These are phyloP conservation scores for Hanseniaspora mollemarum DNA, from an alignment of 805 yeast species.

Conservation along the genomic window DNA sequence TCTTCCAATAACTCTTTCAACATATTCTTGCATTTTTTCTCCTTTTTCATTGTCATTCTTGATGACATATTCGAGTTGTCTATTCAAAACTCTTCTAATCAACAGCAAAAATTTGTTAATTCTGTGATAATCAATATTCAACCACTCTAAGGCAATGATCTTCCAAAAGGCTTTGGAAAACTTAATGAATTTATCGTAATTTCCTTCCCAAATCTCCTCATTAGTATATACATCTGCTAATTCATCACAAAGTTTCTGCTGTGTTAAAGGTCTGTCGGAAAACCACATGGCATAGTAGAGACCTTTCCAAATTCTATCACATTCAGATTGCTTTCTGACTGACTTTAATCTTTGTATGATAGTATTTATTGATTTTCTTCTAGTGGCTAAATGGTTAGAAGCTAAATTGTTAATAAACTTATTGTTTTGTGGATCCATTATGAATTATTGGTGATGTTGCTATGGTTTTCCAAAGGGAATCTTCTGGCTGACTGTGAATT, in stretches of 20 bases:
- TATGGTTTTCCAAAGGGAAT: background rate
- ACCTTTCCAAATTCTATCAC: slow-evolving; percentile 92
- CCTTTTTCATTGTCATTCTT: slow-evolving; percentile 43
- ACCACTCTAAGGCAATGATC: slow-evolving; percentile 73
- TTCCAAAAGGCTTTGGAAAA: slow-evolving; percentile 74
- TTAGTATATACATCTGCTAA: slow-evolving; percentile 41
- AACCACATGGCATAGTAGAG: slow-evolving; percentile 92
- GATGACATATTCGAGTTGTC: slow-evolving; percentile 46
- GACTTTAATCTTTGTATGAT: slow-evolving; percentile 38
- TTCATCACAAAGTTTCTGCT: slow-evolving; percentile 66
- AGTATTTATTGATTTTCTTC: slow-evolving; percentile 60
- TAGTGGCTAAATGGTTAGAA: slow-evolving; percentile 59
- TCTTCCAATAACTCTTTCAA: slow-evolving; percentile 34
- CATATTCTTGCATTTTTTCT: slow-evolving; percentile 37
- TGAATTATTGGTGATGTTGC: background rate
- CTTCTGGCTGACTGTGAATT: too few relatives aligned
- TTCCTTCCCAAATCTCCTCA: slow-evolving; percentile 2
- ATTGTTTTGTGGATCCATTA: slow-evolving; percentile 29
- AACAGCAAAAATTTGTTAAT: slow-evolving; percentile 76
- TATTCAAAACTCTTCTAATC: slow-evolving; percentile 63
- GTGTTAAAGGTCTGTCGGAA: slow-evolving; percentile 85
- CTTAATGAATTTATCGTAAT: slow-evolving; percentile 28
- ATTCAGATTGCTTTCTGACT: slow-evolving; percentile 39
- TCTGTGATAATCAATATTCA: slow-evolving; percentile 67
- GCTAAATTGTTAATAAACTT: slow-evolving; percentile 71